These are phyloP conservation scores for Rhexocercosporidium sp. DNA, from an alignment of 2,329 filamentous ascomycete species.

Conservation along the genomic window DNA sequence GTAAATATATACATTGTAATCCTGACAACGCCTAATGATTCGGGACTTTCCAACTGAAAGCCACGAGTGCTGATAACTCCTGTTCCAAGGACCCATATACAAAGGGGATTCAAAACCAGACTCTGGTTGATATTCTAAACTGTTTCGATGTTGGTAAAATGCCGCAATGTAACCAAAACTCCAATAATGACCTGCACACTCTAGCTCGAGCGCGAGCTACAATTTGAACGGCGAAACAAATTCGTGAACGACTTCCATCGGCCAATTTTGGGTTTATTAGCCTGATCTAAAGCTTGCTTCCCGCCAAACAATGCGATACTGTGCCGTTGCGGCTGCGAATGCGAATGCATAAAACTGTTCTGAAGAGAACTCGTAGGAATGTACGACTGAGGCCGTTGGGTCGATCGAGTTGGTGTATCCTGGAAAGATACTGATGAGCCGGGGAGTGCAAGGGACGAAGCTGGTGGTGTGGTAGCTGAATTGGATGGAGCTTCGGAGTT, in stretches of 20 bases:
- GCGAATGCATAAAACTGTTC: conserved; percentile 21
- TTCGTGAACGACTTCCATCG: conserved; percentile 39
- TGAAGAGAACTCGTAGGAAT: conserved; percentile 29
- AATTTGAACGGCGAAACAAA: conserved; percentile 33
- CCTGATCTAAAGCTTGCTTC: conserved; percentile 4
- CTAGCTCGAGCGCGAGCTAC: background rate
- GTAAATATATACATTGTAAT: conserved; percentile 6
- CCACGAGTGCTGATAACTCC: background rate
- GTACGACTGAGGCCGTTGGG: conserved; percentile 34
- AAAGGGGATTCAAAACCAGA: conserved; percentile 9
- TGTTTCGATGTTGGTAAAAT: conserved; percentile 10
- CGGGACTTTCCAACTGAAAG: background rate
- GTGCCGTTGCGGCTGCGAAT: conserved; percentile 18
- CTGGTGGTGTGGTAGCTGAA: background rate
- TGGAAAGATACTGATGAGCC: conserved; percentile 23
- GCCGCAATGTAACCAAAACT: background rate
- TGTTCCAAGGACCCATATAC: conserved; percentile 4
- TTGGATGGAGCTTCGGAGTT: conserved; percentile 22
- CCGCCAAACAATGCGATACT: conserved; percentile 19
- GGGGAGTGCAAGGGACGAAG: conserved; percentile 22
- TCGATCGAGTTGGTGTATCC: conserved; percentile 32
- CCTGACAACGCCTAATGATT: background rate
- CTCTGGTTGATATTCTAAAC: conserved; percentile 10
- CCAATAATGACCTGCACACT: background rate
- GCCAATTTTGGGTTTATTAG: conserved; percentile 31